Evolutionary conservation across 768 basidiomycete genomes (phyloP).

Genomic region (Boletus tylopilopsis): DNA sequence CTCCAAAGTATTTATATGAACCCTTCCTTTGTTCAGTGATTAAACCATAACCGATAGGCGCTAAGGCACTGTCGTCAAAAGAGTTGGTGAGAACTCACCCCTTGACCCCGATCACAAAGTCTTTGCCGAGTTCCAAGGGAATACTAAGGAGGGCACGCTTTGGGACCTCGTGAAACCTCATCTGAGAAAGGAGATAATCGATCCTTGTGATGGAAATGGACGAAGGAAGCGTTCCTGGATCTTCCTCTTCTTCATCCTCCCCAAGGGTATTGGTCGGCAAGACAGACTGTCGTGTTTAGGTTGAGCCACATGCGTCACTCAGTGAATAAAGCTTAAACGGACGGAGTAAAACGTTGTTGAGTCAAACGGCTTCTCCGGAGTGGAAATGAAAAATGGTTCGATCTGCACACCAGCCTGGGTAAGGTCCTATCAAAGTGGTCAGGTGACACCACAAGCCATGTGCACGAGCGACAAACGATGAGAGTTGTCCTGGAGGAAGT

Average conservation of each 20-base stretch:
- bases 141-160: slow-evolving; percentile 82
- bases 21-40: slow-evolving; percentile 88
- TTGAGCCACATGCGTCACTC: slow-evolving; percentile 6
- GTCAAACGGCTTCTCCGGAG: slow-evolving; percentile 63
- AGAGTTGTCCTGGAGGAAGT: slow-evolving; percentile 72
- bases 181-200: slow-evolving; percentile 73
- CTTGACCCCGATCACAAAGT: slow-evolving; percentile 75
- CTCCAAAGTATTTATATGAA: slow-evolving; percentile 80
- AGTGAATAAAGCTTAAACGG: slow-evolving; percentile 19
- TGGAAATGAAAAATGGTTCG: slow-evolving; percentile 88
- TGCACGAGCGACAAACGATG: slow-evolving; percentile 41
- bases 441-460: background rate
- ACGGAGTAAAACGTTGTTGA: slow-evolving; percentile 77
- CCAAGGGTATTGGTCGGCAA: slow-evolving; percentile 49
- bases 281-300: slow-evolving; percentile 44
- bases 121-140: slow-evolving; percentile 74
- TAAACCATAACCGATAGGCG: slow-evolving; percentile 66
- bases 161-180: slow-evolving; percentile 76
- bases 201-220: slow-evolving; percentile 75
- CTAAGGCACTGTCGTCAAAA: slow-evolving; percentile 6
- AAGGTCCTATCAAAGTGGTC: slow-evolving; percentile 56
- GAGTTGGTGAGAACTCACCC: slow-evolving; percentile 46
- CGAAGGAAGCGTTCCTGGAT: slow-evolving; percentile 54
- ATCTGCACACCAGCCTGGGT: slow-evolving; percentile 73
- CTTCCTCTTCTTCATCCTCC: slow-evolving; percentile 43